phyloP scores from a whole-genome alignment of 306 rosid species.

The Quercus glauca region DNA sequence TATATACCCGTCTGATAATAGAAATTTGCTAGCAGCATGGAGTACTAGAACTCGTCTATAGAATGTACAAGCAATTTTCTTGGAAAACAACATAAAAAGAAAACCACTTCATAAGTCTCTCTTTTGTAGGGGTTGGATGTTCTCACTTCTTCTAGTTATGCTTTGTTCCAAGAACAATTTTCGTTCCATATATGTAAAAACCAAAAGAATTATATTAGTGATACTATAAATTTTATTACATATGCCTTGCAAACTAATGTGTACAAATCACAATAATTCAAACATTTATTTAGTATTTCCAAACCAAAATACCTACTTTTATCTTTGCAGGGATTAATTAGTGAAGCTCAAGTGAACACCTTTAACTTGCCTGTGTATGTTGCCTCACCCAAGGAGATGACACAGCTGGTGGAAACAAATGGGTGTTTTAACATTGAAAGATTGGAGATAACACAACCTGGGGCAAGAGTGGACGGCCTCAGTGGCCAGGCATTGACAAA shows the following conservation, averaged over 20 bases:
- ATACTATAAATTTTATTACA: too few relatives aligned
- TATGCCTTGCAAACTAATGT: too few relatives aligned
- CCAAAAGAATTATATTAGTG: too few relatives aligned
- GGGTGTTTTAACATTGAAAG: constrained; percentile 9
- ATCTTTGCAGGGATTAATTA: neutral
- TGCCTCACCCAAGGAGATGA: neutral
- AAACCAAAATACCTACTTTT: too few relatives aligned
- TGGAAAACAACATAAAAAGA: neutral
- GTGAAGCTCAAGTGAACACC: constrained; percentile 2
- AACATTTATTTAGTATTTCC: too few relatives aligned
- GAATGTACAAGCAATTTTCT: neutral
- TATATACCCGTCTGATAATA: neutral
- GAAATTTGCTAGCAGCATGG: too few relatives aligned
- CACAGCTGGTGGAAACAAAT: neutral
- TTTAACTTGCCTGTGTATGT: neutral
- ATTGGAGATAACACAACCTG: neutral
- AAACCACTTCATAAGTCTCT: neutral
- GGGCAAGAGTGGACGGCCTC: too few relatives aligned
- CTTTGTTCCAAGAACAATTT: neutral
- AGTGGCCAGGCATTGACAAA: neutral
- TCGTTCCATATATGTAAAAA: neutral
- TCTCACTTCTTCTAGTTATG: neutral
- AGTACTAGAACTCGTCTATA: neutral
- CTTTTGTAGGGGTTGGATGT: neutral
- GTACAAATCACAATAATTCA: too few relatives aligned